These are phyloP conservation scores for Fusarium sterilihyphosum DNA, from an alignment of 2,329 filamentous ascomycete genomes.

Conservation along the genomic window DNA sequence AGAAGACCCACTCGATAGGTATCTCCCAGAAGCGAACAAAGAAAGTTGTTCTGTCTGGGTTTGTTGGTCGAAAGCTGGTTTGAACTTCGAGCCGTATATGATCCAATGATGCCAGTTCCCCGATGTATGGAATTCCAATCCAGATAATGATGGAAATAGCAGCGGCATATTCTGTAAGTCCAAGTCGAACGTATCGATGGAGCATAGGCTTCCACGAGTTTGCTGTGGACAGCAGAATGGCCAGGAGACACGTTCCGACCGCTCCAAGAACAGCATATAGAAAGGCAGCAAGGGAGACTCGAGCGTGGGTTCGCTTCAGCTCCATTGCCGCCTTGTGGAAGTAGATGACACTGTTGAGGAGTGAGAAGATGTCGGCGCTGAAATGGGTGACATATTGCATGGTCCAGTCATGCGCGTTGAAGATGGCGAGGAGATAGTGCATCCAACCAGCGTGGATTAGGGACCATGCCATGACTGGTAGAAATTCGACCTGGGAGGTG, in stretches of 20 bases:
- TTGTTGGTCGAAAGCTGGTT: constrained; percentile 65
- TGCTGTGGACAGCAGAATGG: constrained; percentile 69
- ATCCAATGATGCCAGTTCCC: constrained; percentile 67
- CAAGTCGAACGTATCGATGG: constrained; percentile 69
- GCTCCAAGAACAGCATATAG: constrained; percentile 73
- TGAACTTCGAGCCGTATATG: constrained; percentile 68
- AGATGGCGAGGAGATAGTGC: constrained; percentile 70
- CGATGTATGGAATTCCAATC: constrained; percentile 69
- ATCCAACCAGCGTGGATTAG: constrained; percentile 74
- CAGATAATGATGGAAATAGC: constrained; percentile 74
- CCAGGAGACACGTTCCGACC: constrained; percentile 70
- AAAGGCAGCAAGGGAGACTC: constrained; percentile 69
- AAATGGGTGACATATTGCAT: constrained; percentile 77
- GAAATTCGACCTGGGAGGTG: constrained; percentile 59
- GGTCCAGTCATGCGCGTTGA: constrained; percentile 76
- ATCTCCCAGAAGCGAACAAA: constrained; percentile 73
- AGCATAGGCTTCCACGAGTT: constrained; percentile 70
- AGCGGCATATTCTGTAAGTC: constrained; percentile 70
- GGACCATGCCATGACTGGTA: constrained; percentile 75
- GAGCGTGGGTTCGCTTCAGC: constrained; percentile 65
- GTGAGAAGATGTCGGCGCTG: constrained; percentile 72
- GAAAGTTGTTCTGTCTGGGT: constrained; percentile 63
- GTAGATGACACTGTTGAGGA: constrained; percentile 75
- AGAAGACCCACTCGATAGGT: constrained; percentile 67
- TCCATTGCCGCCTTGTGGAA: constrained; percentile 75